Evolutionary conservation across 1,284 basidiomycete genomes (phyloP), one percentile per base, ranked within the genome.

Genomic region (Trametes sp.): DNA sequence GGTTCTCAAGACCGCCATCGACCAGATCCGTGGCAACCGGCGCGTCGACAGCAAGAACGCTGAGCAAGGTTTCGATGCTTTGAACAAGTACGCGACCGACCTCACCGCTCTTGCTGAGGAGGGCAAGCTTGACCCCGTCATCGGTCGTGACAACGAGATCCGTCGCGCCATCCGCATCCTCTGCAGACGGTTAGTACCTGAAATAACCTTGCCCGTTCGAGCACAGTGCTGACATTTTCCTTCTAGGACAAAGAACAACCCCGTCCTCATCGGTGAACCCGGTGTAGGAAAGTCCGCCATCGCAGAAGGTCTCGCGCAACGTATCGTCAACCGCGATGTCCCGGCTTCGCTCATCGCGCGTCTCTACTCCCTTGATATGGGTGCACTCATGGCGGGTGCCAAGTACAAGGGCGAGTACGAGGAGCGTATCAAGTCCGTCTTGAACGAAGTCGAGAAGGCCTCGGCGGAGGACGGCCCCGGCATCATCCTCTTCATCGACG

Each of bases 341-440:
- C 96, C 96, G 28, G 94, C 94, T n/a, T 87, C 84, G 62, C 84
- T 98, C 29, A 83, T 98, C 57, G 88, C 89, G 38, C 87, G 93
- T 33, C 83, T 98, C n/a, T 94, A 88, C 72, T 93, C 90, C 56
- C 83, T 96, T 26, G 96, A 98, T 75, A 93, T 98, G 89, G 97
- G 95, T 68, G 93, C 96, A 0, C 85, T 98, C 63, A 97, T 96
- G 92, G 95, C 96, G 7, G 95, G 97, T 57, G 96, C 95, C 36
- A 96, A 95, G 76, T 97, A 94, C 82, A 95, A 95, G 77, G 96
- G 96, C 63, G 95, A 98, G 79, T 99, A 96, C 78, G 97, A 99
- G 78, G 97, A 99, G 76, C 92, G 97, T 52, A 89, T 98, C 78
- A 98, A 98, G 79, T 82, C 91, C 14, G 95, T 98, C 62, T 81